phyloP scores from a whole-genome alignment of 352 stramenopile species.

The Pythium biforme region DNA sequence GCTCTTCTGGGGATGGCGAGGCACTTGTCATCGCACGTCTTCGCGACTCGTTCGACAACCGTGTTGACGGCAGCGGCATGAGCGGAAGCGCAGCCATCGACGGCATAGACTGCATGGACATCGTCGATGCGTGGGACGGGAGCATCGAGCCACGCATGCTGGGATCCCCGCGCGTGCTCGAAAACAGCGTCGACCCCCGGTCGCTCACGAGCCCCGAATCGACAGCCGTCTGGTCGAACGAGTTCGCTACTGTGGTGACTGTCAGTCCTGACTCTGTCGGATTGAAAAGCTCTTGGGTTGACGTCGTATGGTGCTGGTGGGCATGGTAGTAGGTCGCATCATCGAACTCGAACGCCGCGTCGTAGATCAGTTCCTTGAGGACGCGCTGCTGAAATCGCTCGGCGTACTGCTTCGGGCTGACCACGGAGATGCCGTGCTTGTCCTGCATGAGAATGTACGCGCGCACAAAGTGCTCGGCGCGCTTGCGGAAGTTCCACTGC shows the following conservation, averaged over 20 bases:
- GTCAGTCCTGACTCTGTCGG: constrained; percentile 46
- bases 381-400: constrained; percentile 79
- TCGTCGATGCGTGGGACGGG: constrained; percentile 1
- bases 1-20: constrained; percentile 7
- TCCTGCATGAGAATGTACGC: constrained; percentile 75
- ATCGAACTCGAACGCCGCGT: constrained; percentile 37
- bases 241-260: constrained; percentile 53
- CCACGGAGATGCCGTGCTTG: constrained; percentile 65
- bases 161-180: neutral
- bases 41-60: constrained; percentile 10
- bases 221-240: constrained; percentile 31
- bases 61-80: constrained; percentile 18
- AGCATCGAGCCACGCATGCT: constrained; percentile 5
- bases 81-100: constrained; percentile 16
- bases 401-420: constrained; percentile 70
- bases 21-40: constrained; percentile 16
- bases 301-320: constrained; percentile 22
- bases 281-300: constrained; percentile 43
- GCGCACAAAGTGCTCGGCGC: constrained; percentile 82
- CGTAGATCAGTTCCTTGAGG: constrained; percentile 72
- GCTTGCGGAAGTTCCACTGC: constrained; percentile 93
- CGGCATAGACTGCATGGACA: constrained; percentile 7
- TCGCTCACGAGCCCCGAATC: constrained; percentile 23
- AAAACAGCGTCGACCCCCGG: constrained; percentile 4
- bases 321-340: constrained; percentile 32